Evolutionary conservation across 345 rosid genomes (phyloP).

Genomic region (Salix caprea): DNA sequence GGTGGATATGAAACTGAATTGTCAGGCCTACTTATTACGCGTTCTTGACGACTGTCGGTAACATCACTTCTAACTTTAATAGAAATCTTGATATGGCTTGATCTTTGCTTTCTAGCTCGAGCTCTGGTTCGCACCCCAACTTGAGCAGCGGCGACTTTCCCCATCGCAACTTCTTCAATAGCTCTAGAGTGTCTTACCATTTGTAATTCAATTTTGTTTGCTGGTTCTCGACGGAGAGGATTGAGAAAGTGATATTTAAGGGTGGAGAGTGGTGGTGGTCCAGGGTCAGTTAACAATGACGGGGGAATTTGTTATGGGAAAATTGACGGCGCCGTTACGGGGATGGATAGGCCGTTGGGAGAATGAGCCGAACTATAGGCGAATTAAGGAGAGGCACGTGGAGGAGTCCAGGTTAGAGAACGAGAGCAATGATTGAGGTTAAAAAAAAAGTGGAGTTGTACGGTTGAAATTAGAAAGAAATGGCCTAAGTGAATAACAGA

Average conservation of each 20-base stretch:
- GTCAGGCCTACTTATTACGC: constrained; percentile 8
- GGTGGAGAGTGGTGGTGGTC: constrained; percentile 34
- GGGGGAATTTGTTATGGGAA: constrained; percentile 63
- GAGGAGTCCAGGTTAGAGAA: neutral
- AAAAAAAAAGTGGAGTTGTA: neutral
- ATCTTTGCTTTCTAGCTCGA: constrained; percentile 22
- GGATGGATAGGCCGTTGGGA: constrained; percentile 8
- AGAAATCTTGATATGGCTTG: constrained; percentile 15
- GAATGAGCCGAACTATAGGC: constrained; percentile 21
- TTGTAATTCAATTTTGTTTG: no score
- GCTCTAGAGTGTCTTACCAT: neutral
- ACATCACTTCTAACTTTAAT: constrained; percentile 37
- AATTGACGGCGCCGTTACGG: constrained; percentile 84
- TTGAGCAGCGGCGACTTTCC: constrained; percentile 26
- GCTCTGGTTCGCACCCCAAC: constrained; percentile 34
- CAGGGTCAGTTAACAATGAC: constrained; percentile 48
- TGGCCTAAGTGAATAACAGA: neutral
- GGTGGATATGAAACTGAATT: neutral
- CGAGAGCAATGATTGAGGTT: constrained; percentile 20
- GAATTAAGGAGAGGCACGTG: constrained; percentile 26
- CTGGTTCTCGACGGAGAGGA: neutral
- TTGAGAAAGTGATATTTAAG: neutral
- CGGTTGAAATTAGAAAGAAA: constrained; percentile 3
- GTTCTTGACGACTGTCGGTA: neutral
- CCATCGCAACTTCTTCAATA: constrained; percentile 25